These are phyloP conservation scores for Brassica incana DNA, from an alignment of 345 rosid species.

Conservation along the genomic window DNA sequence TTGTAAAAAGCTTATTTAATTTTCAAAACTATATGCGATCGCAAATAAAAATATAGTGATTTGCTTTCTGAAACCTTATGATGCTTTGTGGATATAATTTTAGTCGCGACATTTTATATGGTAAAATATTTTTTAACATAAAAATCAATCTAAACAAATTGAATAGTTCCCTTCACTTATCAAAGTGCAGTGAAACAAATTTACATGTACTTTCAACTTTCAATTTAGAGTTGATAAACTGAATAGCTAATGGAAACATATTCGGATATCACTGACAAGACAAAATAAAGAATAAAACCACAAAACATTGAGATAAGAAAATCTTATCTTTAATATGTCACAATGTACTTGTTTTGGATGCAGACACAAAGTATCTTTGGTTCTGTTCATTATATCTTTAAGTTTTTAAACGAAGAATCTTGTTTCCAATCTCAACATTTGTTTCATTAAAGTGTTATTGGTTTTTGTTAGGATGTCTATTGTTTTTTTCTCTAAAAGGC, in stretches of 20 bases:
- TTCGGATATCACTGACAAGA: conserved; percentile 12
- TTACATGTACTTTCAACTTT: neutral
- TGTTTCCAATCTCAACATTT: conserved; percentile 31
- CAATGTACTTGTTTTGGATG: conserved; percentile 33
- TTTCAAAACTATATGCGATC: neutral
- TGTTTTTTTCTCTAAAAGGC: neutral
- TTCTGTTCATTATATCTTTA: conserved; percentile 10
- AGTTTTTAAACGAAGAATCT: conserved; percentile 20
- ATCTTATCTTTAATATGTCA: conserved; percentile 37
- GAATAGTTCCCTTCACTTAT: neutral
- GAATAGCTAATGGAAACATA: neutral
- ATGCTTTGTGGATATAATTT: too few relatives aligned
- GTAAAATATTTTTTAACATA: neutral
- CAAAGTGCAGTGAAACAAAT: neutral
- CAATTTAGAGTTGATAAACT: neutral
- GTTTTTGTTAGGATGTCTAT: neutral
- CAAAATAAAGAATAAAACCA: conserved; percentile 14
- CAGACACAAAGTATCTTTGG: conserved; percentile 32
- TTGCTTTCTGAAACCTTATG: neutral
- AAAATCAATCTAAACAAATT: neutral
- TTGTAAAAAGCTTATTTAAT: neutral
- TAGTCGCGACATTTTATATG: neutral
- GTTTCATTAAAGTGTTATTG: conserved; percentile 9
- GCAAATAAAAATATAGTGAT: neutral
- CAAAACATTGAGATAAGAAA: conserved; percentile 32